Base-by-base conservation (phyloP, 805 yeast species). In the Wickerhamomyces mucosus region DNA sequence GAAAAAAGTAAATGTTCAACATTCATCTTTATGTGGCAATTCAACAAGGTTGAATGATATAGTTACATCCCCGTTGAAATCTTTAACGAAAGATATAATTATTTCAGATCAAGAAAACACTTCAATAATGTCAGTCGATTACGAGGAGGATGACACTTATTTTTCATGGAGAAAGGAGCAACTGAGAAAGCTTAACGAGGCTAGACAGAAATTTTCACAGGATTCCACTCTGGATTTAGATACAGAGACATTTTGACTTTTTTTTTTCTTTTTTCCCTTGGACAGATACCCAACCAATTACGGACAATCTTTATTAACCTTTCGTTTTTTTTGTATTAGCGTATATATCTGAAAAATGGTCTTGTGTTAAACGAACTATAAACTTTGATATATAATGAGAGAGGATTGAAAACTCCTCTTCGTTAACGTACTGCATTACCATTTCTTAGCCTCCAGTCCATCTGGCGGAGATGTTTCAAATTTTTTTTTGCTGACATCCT, bases 401-500 rank as follows among this genome's bases (percentile, higher is more conserved):
- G n/a, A n/a, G n/a, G n/a, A n/a, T n/a, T n/a, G n/a, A n/a, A n/a
- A n/a, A n/a, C n/a, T n/a, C n/a, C n/a, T n/a, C n/a, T n/a, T n/a
- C n/a, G n/a, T n/a, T n/a, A n/a, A n/a, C n/a, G n/a, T n/a, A n/a
- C n/a, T n/a, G n/a, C 7, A 18, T 34, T 17, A 36, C 46, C 49
- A 46, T 25, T 38, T 28, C 28, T 31, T 46, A 3, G 41, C 45
- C 25, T 41, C 50, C 38, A 46, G 18, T 3, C 49, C 51, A 27
- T 42, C 48, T 7, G 51, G 51, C 15, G 51, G 50, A 27, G 39
- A 15, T 9, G 43, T 40, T 14, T 49, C 50, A 27, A 79, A 80
- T 15, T 54, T 64, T 37, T 72, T 74, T 34, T 69, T 63, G 23
- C 72, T 63, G 3, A 94, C 97, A 37, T 85, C 95, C 9, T 60